Evolutionary conservation across 1,284 basidiomycete genomes (phyloP), one percentile per base, ranked within the genome.

Genomic region (Golubevia sp.): DNA sequence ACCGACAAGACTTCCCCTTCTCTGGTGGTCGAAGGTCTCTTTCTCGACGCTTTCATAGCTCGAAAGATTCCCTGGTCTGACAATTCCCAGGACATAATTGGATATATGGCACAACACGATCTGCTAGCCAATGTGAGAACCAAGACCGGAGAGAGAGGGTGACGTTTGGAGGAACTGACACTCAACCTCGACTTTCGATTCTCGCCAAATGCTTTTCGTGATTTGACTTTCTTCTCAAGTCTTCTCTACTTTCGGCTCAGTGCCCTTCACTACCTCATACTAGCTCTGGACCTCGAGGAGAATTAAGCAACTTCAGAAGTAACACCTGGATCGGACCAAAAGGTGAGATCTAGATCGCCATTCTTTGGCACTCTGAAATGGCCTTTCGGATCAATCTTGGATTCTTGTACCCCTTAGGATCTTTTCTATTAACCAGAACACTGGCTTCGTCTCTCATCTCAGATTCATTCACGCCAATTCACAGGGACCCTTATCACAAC

Each of bases 401-500:
- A n/a, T n/a, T n/a, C n/a, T n/a, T n/a, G n/a, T n/a, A n/a, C n/a
- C n/a, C n/a, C n/a, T n/a, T n/a, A n/a, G n/a, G n/a, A n/a, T n/a
- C n/a, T n/a, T n/a, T n/a, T n/a, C n/a, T n/a, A n/a, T n/a, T n/a
- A n/a, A n/a, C n/a, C n/a, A n/a, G n/a, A n/a, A n/a, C n/a, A n/a
- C n/a, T n/a, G n/a, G n/a, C n/a, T n/a, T n/a, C n/a, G n/a, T 34
- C 30, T 34, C 30, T 34, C 30, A 34, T 5, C 15, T 44, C 59
- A 20, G 66, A 63, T 49, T 68, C 73, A 7, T 74, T 64, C 57
- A 74, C 73, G 2, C 73, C 73, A 11, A 26, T 73, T 2, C 71
- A 73, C 53, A 62, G 71, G 3, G 71, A 73, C 55, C 71, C 71
- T 6, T 71, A 73, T 57, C 64, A 73, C 55, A 74, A 74, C 57